phyloP scores from a whole-genome alignment of 345 rosid genomes.

The Murraya koenigii region DNA sequence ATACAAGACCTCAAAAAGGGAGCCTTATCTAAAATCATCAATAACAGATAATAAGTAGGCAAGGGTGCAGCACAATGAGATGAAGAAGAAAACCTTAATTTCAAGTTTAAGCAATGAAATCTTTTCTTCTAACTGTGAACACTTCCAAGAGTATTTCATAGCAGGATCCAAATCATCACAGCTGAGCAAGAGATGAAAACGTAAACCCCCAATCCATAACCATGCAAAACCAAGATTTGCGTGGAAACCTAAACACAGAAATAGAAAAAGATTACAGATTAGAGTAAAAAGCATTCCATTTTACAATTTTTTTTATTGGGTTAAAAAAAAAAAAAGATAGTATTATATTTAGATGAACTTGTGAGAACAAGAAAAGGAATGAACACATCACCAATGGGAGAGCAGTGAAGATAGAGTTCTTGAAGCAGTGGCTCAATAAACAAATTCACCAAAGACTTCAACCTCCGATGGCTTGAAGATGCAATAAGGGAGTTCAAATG shows the following conservation, averaged over 20 bases:
- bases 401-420: constrained; percentile 48
- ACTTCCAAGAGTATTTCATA: constrained; percentile 63
- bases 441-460: constrained; percentile 42
- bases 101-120: constrained; percentile 64
- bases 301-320: background rate
- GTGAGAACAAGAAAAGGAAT: constrained; percentile 10
- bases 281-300: constrained; percentile 10
- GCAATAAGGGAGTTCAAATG: constrained; percentile 47
- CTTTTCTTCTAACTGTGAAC: constrained; percentile 48
- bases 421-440: constrained; percentile 57
- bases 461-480: constrained; percentile 58
- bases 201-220: constrained; percentile 72
- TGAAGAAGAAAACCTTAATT: constrained; percentile 48
- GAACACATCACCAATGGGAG: constrained; percentile 40
- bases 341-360: constrained; percentile 5
- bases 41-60: no score
- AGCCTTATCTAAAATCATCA: no score
- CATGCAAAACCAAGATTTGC: constrained; percentile 64
- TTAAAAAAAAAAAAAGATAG: background rate
- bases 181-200: constrained; percentile 65
- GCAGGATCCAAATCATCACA: constrained; percentile 79
- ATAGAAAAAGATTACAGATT: background rate
- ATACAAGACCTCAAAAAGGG: no score
- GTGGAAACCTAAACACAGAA: constrained; percentile 37
- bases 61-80: background rate